Evolutionary conservation across 768 basidiomycete genomes (phyloP).

Genomic region (Boletus sp.): DNA sequence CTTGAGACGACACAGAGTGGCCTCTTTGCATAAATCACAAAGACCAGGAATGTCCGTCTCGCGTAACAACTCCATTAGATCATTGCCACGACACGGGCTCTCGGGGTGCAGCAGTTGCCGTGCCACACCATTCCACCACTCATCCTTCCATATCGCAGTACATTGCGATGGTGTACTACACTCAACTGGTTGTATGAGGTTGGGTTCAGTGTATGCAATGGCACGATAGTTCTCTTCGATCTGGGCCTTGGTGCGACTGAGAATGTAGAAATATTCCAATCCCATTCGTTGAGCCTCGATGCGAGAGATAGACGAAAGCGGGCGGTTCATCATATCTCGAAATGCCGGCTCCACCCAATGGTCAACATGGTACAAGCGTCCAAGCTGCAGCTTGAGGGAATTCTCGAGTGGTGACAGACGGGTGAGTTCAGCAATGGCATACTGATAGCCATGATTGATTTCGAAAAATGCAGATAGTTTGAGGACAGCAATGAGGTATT

Average conservation of each 20-base stretch:
- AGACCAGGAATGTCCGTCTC: too few species aligned
- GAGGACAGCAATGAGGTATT: conserved; percentile 1
- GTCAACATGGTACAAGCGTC: background rate
- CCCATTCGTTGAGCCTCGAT: background rate
- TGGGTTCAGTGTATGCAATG: conserved; percentile 2
- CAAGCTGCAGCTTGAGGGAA: conserved; percentile 6
- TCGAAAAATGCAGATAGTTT: conserved; percentile 1
- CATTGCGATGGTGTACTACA: background rate
- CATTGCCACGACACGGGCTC: background rate
- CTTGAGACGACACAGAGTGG: too few species aligned
- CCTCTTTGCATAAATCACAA: too few species aligned
- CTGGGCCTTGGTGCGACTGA: background rate
- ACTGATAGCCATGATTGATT: conserved; percentile 2
- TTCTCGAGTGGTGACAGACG: background rate
- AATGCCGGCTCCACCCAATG: conserved; percentile 11
- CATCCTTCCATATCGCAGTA: background rate
- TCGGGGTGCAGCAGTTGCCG: conserved; percentile 1
- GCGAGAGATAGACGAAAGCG: conserved; percentile 5
- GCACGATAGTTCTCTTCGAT: background rate
- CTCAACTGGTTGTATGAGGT: background rate
- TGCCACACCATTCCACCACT: conserved; percentile 13
- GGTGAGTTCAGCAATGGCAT: conserved; percentile 1
- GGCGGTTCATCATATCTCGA: background rate
- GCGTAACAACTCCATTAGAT: too few species aligned
- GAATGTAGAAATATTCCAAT: background rate